A percentile compares a stretch with the other conserved stretches of the same genome.
These are phyloP conservation scores for Candida tropicalis DNA, from an alignment of 1,139 yeast species.

Conservation along the genomic window DNA sequence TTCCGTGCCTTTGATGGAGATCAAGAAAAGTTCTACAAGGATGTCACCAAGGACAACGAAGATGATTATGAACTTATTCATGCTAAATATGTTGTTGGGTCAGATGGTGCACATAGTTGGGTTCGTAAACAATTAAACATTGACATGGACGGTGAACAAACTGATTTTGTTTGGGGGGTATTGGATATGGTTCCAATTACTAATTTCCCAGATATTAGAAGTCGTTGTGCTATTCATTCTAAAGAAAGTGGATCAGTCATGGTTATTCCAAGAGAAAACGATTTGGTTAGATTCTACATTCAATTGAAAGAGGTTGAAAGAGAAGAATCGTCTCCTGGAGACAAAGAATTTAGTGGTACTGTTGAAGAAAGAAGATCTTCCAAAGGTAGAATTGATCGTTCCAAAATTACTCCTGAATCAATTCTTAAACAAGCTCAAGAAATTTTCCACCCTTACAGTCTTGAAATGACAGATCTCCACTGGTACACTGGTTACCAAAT, in stretches of 20 bases:
- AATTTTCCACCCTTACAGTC: conserved; percentile 29
- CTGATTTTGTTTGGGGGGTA: conserved; percentile 41
- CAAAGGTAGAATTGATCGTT: conserved; percentile 26
- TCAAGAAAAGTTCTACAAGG: conserved; percentile 18
- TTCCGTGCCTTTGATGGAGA: conserved; percentile 33
- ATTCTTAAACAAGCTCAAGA: conserved; percentile 29
- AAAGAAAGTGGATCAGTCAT: conserved; percentile 31
- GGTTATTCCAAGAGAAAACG: conserved; percentile 37
- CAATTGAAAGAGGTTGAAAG: conserved; percentile 26
- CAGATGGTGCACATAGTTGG: conserved; percentile 41
- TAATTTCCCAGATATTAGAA: conserved; percentile 37
- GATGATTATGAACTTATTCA: conserved; percentile 20
- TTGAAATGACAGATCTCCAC: conserved; percentile 26
- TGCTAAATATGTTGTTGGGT: conserved; percentile 35
- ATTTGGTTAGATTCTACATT: conserved; percentile 31
- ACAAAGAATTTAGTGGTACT: conserved; percentile 10
- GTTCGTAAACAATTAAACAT: conserved; percentile 26
- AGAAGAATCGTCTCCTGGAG: conserved; percentile 17
- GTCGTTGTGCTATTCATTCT: conserved; percentile 36
- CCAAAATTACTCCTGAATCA: conserved; percentile 27
- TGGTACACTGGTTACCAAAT: conserved; percentile 41
- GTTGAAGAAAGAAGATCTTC: conserved; percentile 14
- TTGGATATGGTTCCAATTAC: conserved; percentile 36
- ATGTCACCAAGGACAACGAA: conserved; percentile 13
- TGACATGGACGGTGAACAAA: conserved; percentile 33